Evolutionary conservation across 306 rosid species (phyloP), one percentile per base, ranked within the genome.

Genomic region (Quercus ilex): DNA sequence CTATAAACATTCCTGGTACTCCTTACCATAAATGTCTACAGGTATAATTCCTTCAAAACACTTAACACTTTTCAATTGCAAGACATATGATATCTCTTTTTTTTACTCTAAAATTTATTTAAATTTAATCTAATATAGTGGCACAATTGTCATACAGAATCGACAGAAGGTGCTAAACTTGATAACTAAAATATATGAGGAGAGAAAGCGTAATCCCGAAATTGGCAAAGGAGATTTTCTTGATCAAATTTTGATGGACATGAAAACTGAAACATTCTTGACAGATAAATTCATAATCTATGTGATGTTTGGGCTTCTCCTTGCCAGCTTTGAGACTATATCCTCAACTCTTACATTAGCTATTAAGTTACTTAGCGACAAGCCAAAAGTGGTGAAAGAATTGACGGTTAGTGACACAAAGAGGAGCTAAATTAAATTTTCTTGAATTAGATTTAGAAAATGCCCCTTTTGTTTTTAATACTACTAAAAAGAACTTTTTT

Each of bases 1-100:
- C 90, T 41, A 59, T 87, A 78, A 81, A 86, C 58, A 41, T 86
- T 41, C 90, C 90, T 0, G 85, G 87, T 4, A 86, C 87, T 6
- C 74, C 83, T 60, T 70, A 86, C 72, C 21, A 80, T 58, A 84
- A 51, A 26, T 80, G 85, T 46, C 6, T 76, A 17, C 79, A 86
- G 85, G 88, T 81, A 74, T 35, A 35, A 10, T 6, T 71, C 15
- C n/a, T 57, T 21, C 25, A 3, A 1, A 46, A 2, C 41, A 35
- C 41, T 2, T 6, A 6, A 6, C 9, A 35, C 9, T 35, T 35
- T 35, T 35, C 41, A 35, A 35, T 35, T 35, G 41, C 41, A 35
- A 35, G 6, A 35, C 8, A 35, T 35, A 6, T 35, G 9, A 35
- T 35, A 10, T 17, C 26, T 28, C 26, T 28, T 7, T 17, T 14